Evolutionary conservation across 2,329 filamentous ascomycete species (phyloP).

Genomic region (Hyphodiscus sp.): DNA sequence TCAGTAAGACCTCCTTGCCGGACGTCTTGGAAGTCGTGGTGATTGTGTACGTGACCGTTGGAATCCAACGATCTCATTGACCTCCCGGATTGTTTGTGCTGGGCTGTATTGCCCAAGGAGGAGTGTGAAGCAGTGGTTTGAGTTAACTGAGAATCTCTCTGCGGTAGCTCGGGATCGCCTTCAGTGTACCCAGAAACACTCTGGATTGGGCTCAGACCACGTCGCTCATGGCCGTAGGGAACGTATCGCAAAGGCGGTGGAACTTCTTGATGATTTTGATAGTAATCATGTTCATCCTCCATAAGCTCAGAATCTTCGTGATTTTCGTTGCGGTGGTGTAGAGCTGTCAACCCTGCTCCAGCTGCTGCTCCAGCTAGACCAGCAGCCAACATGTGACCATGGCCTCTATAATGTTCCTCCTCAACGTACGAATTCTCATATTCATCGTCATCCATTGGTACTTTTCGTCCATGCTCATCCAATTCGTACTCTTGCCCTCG

Average conservation of each 20-base stretch:
- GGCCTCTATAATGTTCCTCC: conserved; percentile 28
- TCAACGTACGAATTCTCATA: conserved; percentile 21
- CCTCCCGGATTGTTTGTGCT: conserved; percentile 43
- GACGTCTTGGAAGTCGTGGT: conserved; percentile 29
- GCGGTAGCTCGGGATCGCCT: conserved; percentile 50
- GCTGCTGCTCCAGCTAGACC: conserved; percentile 26
- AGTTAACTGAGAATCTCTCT: conserved; percentile 50
- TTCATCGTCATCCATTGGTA: conserved; percentile 23
- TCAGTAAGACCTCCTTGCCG: conserved; percentile 31
- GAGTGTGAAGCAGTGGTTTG: conserved; percentile 51
- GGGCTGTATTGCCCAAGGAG: conserved; percentile 53
- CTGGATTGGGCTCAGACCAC: conserved; percentile 80
- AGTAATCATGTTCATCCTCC: conserved; percentile 36
- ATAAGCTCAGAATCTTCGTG: conserved; percentile 24
- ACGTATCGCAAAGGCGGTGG: conserved; percentile 58
- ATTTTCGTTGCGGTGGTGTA: conserved; percentile 31
- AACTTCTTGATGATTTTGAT: conserved; percentile 46
- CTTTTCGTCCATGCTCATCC: conserved; percentile 29
- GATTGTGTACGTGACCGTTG: conserved; percentile 24
- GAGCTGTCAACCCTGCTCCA: conserved; percentile 33
- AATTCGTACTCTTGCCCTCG: conserved; percentile 29
- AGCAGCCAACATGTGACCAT: conserved; percentile 20
- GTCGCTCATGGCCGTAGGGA: conserved; percentile 62
- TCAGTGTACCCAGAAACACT: conserved; percentile 85
- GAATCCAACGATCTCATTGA: conserved; percentile 43